A percentile compares a stretch with the other conserved stretches of the same genome.
Evolutionary conservation across 768 basidiomycete genomes (phyloP).

Genomic region (Suillus plorans): DNA sequence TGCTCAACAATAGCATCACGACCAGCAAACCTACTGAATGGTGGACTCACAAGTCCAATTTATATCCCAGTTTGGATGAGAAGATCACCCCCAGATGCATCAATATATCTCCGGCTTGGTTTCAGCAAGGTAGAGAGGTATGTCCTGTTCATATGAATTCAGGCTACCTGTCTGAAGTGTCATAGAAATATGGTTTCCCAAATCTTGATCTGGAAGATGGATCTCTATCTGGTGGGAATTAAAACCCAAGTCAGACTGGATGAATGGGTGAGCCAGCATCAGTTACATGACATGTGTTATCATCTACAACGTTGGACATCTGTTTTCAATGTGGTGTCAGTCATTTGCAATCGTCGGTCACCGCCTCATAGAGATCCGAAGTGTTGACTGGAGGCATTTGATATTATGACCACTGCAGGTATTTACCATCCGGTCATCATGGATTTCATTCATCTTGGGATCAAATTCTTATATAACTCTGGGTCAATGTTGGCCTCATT

Average conservation of each 20-base stretch:
- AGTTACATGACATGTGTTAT: neutral
- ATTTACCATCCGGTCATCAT: neutral
- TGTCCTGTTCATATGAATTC: rapidly evolving
- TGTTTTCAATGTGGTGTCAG: neutral
- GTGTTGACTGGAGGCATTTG: neutral
- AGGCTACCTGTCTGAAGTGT: neutral
- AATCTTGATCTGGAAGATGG: neutral
- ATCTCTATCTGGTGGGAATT: neutral
- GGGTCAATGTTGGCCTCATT: neutral
- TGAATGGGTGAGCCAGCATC: neutral
- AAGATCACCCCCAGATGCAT: neutral
- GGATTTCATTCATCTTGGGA: neutral
- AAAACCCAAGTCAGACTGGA: neutral
- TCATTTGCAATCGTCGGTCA: neutral
- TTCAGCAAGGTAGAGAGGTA: constrained; percentile 3
- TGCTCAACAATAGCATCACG: neutral
- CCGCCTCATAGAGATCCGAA: neutral
- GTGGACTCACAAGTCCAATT: neutral
- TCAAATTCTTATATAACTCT: neutral
- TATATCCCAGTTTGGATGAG: neutral
- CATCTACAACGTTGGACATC: neutral
- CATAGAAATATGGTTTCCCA: neutral
- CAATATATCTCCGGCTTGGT: constrained; percentile 2
- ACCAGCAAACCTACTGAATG: neutral
- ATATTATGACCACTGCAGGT: neutral